Evolutionary conservation across 2,329 filamentous ascomycete genomes (phyloP), one percentile per base, ranked within the genome.

Genomic region (Canariomyces notabilis): DNA sequence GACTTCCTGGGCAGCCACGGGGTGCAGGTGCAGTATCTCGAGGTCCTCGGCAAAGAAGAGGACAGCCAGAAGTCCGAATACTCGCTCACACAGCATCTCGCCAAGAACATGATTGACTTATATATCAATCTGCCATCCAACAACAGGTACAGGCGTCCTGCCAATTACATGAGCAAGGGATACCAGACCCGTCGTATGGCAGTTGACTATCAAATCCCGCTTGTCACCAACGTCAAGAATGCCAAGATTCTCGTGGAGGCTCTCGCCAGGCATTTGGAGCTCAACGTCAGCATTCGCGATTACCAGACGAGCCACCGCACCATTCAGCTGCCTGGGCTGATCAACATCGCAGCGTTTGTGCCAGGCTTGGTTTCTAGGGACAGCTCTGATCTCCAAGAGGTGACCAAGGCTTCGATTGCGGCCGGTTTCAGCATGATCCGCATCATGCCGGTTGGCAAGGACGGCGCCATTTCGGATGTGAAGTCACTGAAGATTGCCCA

Each of bases 71-170:
- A 91, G 67, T 88, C 89, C 0, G 93, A 98, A 70, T 98, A 95
- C 72, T 98, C 93, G 7, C 78, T 98, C 52, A 96, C 89, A 1
- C 89, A 97, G 71, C 91, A 96, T 72, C 73, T 98, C 69, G 87
- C 91, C 48, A 97, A 95, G 73, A 97, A 97, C 72, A 83, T 93
- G 67, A 98, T 98, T 60, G 91, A 97, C 66, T 73, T 98, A 50
- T 98, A 98, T 74, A 96, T 98, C 82, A 98, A 98, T 69, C 70
- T 98, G 68, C 93, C 93, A n/a, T 97, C 93, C 11, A 95, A 81
- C 79, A 98, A 98, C 75, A 87, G 90, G 67, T 98, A 94, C 77
- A 82, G 93, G 59, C 83, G 93, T 57, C 93, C 93, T 23, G 93
- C 93, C 60, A 98, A 89, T 74, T 98, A 97, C 71, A 94, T 98